phyloP scores from a whole-genome alignment of 495 filamentous ascomycete species.

The Penicillium parvum region DNA sequence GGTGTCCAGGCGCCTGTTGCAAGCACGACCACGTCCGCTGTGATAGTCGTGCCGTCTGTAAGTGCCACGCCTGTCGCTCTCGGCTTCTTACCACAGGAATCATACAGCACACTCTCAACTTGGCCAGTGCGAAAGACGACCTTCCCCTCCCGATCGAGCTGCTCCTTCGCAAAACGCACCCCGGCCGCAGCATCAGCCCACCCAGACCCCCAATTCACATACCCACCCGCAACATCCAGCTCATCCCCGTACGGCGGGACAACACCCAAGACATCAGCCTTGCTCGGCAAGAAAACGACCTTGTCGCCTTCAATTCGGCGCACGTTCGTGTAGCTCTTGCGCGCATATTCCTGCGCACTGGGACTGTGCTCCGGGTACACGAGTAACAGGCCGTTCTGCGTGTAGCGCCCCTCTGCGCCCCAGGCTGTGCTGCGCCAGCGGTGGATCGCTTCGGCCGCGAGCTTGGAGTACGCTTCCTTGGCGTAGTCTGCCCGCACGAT shows the following conservation, averaged over 20 bases:
- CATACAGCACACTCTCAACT: conserved; percentile 52
- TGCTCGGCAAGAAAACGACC: conserved; percentile 46
- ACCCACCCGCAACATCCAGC: conserved; percentile 58
- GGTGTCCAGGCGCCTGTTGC: conserved; percentile 86
- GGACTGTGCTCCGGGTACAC: conserved; percentile 50
- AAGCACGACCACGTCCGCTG: conserved; percentile 70
- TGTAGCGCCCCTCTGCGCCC: conserved; percentile 66
- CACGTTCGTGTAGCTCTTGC: conserved; percentile 62
- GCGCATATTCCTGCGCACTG: conserved; percentile 60
- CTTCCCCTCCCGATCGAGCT: conserved; percentile 53
- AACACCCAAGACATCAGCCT: conserved; percentile 37
- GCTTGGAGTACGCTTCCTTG: conserved; percentile 62
- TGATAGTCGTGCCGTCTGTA: conserved; percentile 46
- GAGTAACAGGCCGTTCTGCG: conserved; percentile 69
- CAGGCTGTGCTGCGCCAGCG: conserved; percentile 65
- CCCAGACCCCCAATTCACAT: conserved; percentile 74
- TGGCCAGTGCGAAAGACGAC: conserved; percentile 62
- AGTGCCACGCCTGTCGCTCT: conserved; percentile 50
- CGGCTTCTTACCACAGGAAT: conserved; percentile 26
- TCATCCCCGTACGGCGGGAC: conserved; percentile 45
- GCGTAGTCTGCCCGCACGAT: conserved; percentile 83
- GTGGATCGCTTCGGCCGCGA: conserved; percentile 62
- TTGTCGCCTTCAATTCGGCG: conserved; percentile 37
- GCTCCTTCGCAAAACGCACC: conserved; percentile 65
- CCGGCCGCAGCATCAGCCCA: conserved; percentile 79